Conservation (phyloP, 495 filamentous ascomycete genomes). For the Lepraria neglecta region DNA sequence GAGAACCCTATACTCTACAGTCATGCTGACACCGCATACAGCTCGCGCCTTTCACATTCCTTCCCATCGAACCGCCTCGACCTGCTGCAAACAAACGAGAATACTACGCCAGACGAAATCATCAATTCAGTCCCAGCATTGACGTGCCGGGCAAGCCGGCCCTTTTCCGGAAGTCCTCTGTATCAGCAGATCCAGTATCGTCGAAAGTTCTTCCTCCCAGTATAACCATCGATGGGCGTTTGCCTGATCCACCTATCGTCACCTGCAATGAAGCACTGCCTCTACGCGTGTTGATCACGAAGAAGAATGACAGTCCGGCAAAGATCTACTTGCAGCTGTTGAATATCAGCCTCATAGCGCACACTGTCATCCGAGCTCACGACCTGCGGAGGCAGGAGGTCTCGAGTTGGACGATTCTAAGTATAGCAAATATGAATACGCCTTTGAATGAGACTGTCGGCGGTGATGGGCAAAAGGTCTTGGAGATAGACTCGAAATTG, state of each 20-base stretch:
- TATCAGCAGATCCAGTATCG: constrained; percentile 18
- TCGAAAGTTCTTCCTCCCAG: constrained; percentile 39
- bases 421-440: constrained; percentile 59
- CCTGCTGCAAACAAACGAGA: constrained; percentile 62
- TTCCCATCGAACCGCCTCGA: constrained; percentile 86
- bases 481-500: constrained; percentile 54
- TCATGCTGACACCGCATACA: constrained; percentile 25
- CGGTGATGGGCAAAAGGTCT: constrained; percentile 56
- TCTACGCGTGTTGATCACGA: constrained; percentile 69
- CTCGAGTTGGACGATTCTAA: constrained; percentile 62
- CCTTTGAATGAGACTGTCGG: constrained; percentile 43
- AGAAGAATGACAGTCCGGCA: constrained; percentile 56
- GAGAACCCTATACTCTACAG: not conserved
- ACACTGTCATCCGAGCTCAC: constrained; percentile 70
- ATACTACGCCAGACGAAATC: constrained; percentile 73
- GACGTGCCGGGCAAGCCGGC: constrained; percentile 44
- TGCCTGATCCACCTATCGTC: constrained; percentile 82
- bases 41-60: constrained; percentile 65
- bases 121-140: constrained; percentile 56
- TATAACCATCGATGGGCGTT: constrained; percentile 65
- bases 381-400: constrained; percentile 59
- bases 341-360: constrained; percentile 73
- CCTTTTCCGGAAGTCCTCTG: constrained; percentile 46
- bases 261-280: constrained; percentile 84
- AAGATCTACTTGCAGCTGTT: constrained; percentile 68